Conservation (phyloP, 495 filamentous ascomycete species). For the Trichocladium uniseriatum region DNA sequence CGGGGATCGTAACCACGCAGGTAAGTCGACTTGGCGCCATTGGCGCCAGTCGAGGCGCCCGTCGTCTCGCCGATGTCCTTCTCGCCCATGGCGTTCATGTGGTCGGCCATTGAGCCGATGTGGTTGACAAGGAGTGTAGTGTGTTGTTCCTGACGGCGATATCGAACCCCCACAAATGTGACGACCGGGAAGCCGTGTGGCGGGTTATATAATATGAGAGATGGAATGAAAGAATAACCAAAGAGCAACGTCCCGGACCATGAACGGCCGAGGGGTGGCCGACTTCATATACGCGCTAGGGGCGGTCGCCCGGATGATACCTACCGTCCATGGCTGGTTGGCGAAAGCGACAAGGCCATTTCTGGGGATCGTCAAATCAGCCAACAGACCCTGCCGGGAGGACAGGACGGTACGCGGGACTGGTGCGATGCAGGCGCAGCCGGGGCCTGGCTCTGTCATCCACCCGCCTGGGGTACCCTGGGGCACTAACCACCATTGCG, state of each 20-base stretch:
- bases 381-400: neutral
- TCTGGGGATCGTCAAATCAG: constrained; percentile 5
- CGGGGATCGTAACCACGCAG: constrained; percentile 44
- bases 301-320: too few relatives aligned
- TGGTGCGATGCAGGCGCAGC: neutral
- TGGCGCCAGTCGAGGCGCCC: constrained; percentile 17
- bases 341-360: neutral
- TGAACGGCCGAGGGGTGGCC: neutral
- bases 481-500: neutral
- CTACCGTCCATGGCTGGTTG: neutral
- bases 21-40: constrained; percentile 16
- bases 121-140: neutral
- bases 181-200: neutral
- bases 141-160: neutral
- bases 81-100: constrained; percentile 11
- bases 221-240: neutral
- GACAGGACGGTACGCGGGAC: neutral
- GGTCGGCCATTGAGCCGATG: constrained; percentile 14
- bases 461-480: neutral
- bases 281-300: constrained; percentile 11
- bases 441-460: constrained; percentile 1
- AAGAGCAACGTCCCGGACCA: neutral
- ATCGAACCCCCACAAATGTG: neutral
- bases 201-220: neutral
- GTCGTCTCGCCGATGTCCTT: constrained; percentile 27